These are phyloP conservation scores for Backusella macrospora DNA, from an alignment of 192 early-diverging fungal species.

Conservation along the genomic window DNA sequence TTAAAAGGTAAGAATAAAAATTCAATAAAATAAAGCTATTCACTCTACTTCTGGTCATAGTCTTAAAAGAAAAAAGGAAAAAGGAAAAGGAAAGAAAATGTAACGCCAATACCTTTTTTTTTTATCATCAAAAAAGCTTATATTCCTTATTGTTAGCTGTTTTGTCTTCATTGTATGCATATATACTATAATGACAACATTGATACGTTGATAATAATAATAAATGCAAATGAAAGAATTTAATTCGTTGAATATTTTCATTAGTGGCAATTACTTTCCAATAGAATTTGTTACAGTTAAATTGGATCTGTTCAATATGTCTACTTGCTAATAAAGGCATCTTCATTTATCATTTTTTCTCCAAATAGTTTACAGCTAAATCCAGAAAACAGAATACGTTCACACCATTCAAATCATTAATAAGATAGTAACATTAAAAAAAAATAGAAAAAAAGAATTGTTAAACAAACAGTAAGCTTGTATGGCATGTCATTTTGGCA, in stretches of 20 bases:
- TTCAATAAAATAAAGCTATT: too few relatives aligned
- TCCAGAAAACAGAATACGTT: constrained; percentile 10
- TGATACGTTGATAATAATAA: neutral
- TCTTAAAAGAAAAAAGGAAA: too few relatives aligned
- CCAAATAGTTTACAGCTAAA: neutral
- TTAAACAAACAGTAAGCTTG: neutral
- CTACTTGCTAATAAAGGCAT: constrained; percentile 2
- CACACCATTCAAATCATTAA: neutral
- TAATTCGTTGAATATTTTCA: neutral
- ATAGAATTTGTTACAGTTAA: neutral
- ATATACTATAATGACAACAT: neutral
- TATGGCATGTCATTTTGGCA: neutral
- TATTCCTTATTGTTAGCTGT: too few relatives aligned
- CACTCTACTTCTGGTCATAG: too few relatives aligned
- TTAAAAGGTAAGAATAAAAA: too few relatives aligned
- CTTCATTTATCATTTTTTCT: neutral
- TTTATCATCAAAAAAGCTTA: too few relatives aligned
- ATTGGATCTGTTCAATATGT: constrained; percentile 9
- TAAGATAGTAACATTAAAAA: neutral
- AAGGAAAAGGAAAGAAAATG: too few relatives aligned
- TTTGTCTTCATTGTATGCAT: too few relatives aligned
- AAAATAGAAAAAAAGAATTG: neutral
- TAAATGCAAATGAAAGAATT: neutral
- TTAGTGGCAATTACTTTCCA: neutral
- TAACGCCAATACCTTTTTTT: too few relatives aligned